Percentiles rank a stretch among this genome's conserved stretches.
These are phyloP conservation scores for Tremella fuciformis DNA, from an alignment of 768 basidiomycete genomes.

Conservation along the genomic window DNA sequence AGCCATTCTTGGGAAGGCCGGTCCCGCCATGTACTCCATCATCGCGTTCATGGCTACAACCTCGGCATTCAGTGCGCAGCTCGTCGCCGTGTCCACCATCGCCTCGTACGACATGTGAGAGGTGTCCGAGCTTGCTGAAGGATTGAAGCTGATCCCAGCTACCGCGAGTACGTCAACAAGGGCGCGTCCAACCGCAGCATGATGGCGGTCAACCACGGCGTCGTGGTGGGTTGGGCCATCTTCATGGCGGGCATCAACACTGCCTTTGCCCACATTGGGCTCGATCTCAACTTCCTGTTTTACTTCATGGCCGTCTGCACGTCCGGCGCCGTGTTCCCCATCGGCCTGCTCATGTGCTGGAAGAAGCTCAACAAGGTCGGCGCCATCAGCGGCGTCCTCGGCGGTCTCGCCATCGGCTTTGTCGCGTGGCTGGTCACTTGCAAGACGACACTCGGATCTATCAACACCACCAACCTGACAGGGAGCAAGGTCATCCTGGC, in stretches of 20 bases:
- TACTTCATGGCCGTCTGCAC: slow-evolving; percentile 23
- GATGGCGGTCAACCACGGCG: slow-evolving; percentile 41
- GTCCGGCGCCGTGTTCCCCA: slow-evolving; percentile 27
- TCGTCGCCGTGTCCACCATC: slow-evolving; percentile 29
- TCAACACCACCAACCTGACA: slow-evolving; percentile 27
- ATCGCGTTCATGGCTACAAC: slow-evolving; percentile 57
- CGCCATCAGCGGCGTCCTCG: slow-evolving; percentile 24
- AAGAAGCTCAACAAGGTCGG: slow-evolving; percentile 12
- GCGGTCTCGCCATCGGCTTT: slow-evolving; percentile 22
- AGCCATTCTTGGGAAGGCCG: slow-evolving; percentile 57
- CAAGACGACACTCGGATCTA: slow-evolving; percentile 21
- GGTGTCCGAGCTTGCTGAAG: too few species aligned
- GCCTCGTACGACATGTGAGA: too few species aligned
- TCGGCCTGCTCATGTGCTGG: slow-evolving; percentile 24
- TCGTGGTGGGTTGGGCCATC: slow-evolving; percentile 43
- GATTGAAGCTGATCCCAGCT: slow-evolving; percentile 49
- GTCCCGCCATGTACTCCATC: slow-evolving; percentile 55
- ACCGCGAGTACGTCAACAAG: slow-evolving; percentile 16
- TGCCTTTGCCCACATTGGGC: too few species aligned
- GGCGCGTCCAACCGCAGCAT: slow-evolving; percentile 29
- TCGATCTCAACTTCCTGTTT: slow-evolving; percentile 49
- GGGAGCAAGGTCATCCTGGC: slow-evolving; percentile 23
- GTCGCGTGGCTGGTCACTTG: slow-evolving; percentile 27
- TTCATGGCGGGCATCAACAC: slow-evolving; percentile 39
- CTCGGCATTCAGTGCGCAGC: slow-evolving; percentile 56